Evolutionary conservation across 1,284 basidiomycete species (phyloP).

Genomic region (Sanghuangporus weigelae): DNA sequence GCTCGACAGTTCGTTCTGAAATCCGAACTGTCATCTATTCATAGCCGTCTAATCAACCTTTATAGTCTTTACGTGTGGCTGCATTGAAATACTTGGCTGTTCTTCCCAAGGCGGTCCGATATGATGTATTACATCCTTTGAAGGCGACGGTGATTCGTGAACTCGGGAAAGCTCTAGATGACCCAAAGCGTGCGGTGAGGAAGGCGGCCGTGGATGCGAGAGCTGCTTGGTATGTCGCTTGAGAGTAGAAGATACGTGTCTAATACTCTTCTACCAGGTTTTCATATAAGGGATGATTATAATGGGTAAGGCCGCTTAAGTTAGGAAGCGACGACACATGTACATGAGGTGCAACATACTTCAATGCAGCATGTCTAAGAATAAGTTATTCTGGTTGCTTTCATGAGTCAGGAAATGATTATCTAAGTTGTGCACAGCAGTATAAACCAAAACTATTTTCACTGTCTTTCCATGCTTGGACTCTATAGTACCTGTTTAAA

Average conservation of each 20-base stretch:
- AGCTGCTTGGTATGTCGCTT: slow-evolving; percentile 27
- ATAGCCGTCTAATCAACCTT: neutral
- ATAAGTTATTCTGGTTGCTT: too few relatives aligned
- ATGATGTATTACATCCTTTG: slow-evolving; percentile 72
- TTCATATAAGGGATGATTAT: slow-evolving; percentile 10
- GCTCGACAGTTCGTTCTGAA: slow-evolving; percentile 44
- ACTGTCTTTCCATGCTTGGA: too few relatives aligned
- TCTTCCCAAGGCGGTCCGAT: slow-evolving; percentile 72
- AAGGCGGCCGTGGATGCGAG: slow-evolving; percentile 85
- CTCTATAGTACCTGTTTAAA: too few relatives aligned
- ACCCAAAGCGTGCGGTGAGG: slow-evolving; percentile 76
- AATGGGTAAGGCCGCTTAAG: neutral
- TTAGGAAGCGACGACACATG: neutral
- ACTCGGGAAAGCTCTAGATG: slow-evolving; percentile 75
- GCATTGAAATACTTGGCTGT: slow-evolving; percentile 72
- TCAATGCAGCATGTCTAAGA: too few relatives aligned
- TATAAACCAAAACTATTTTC: too few relatives aligned
- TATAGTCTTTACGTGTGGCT: slow-evolving; percentile 66
- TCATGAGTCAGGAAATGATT: too few relatives aligned
- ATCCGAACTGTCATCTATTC: neutral
- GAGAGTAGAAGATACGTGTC: neutral
- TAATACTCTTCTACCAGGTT: slow-evolving; percentile 1
- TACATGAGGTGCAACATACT: too few relatives aligned
- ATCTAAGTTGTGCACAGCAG: too few relatives aligned
- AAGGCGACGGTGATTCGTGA: slow-evolving; percentile 71